Conservation (phyloP, 257 asterid genomes). For the Cordia subcordata region DNA sequence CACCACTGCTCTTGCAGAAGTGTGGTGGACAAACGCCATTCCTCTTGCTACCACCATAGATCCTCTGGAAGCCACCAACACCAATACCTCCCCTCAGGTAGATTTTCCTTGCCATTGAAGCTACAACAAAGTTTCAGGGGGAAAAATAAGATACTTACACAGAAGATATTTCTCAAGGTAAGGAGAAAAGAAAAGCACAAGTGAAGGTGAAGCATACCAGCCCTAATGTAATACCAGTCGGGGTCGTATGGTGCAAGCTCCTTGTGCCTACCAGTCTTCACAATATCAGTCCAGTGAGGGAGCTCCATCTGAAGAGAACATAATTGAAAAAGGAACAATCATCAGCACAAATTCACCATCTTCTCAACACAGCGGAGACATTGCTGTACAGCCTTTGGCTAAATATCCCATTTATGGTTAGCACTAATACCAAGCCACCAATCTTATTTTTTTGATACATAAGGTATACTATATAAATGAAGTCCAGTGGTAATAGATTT, state of each 20-base stretch:
- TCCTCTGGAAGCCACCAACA: slow-evolving; percentile 75
- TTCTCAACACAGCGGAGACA: neutral
- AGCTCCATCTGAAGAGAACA: slow-evolving; percentile 56
- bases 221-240: slow-evolving; percentile 90
- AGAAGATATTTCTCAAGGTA: neutral
- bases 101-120: slow-evolving; percentile 83
- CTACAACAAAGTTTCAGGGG: slow-evolving; percentile 28
- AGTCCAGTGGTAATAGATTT: too few relatives aligned
- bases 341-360: neutral
- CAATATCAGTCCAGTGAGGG: slow-evolving; percentile 86
- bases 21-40: slow-evolving; percentile 68
- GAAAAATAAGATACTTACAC: neutral
- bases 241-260: slow-evolving; percentile 95
- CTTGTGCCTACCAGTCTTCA: slow-evolving; percentile 78
- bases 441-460: too few relatives aligned
- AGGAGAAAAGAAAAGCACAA: neutral
- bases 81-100: slow-evolving; percentile 80
- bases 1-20: slow-evolving; percentile 61
- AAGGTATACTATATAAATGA: too few relatives aligned
- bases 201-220: slow-evolving; percentile 41
- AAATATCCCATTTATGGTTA: neutral
- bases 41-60: slow-evolving; percentile 87
- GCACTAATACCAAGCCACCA: too few relatives aligned
- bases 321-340: neutral
- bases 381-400: too few relatives aligned